Evolutionary conservation across 2,329 filamentous ascomycete species (phyloP), one percentile per base, ranked within the genome.

Genomic region (Nigrograna mackinnonii): DNA sequence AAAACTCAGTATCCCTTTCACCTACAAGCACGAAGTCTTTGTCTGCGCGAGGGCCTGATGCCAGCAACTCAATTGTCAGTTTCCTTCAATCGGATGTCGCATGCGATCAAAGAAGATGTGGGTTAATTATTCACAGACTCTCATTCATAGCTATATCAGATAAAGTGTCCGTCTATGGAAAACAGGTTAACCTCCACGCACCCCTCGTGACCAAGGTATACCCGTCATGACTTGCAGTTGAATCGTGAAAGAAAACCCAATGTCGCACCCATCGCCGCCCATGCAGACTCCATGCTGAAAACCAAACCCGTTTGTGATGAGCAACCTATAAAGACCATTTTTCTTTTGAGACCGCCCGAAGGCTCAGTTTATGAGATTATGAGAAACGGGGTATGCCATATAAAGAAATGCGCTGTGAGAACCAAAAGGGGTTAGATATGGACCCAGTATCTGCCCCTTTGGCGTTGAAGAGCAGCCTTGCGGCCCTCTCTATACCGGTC

Each of bases 241-340:
- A 54, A 53, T 50, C 54, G 57, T 60, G 50, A 49, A 37, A 47
- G 44, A 11, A 58, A 57, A 59, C 43, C 55, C 57, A 55, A 58
- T 57, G 54, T 55, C 55, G 55, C 44, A 46, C 57, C 56, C 50
- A 51, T 66, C 55, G 55, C 62, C 60, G 53, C 59, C 60, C 58
- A 65, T 64, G 63, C 61, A 64, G 57, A 66, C 64, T 62, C 64
- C 64, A 61, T 66, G 60, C 62, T 65, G 55, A 53, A 65, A 63
- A 55, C 49, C 53, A 44, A 58, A 51, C 53, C 61, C 58, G 41
- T 57, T 30, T 42, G 46, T 50, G n/a, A 52, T 58, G 49, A 55
- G 24, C 14, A n/a, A 51, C 52, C 50, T 49, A 53, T 56, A 57
- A 43, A 44, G 47, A 48, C 16, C 34, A 55, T 48, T 48, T 43